Evolutionary conservation across 305 asterid genomes (phyloP), one percentile per base, ranked within the genome.

Genomic region (Striga hermonthica): DNA sequence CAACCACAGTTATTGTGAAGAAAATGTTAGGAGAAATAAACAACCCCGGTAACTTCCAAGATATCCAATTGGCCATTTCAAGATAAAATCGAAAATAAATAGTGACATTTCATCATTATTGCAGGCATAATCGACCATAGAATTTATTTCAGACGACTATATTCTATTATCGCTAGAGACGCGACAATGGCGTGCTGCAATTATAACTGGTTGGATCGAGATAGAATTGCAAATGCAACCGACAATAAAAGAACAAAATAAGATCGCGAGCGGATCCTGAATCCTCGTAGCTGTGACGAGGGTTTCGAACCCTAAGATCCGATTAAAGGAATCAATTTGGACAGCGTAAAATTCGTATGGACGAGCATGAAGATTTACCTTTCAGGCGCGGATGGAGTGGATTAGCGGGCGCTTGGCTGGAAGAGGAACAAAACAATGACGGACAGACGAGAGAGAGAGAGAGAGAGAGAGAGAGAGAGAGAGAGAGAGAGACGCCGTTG

Each of bases 311-410:
- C 71, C 71, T 15, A 49, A 58, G 62, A 12, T 2, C 14, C 13
- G 38, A 53, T 13, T 39, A 4, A 38, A 38, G 41, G 13, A 49
- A 36, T 0, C n/a, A 45, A 13, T 9, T 11, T 7, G 50, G 44
- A 14, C 54, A 66, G 47, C 4, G 16, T 4, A 58, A 49, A 6
- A 13, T 36, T 8, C 7, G 28, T n/a, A 0, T 4, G 2, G 3
- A 35, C 44, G 3, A 15, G 11, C 4, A 13, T 59, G 9, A 43
- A 9, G 7, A 45, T 36, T 65, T 41, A 72, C 77, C 81, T 75
- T 37, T 22, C 31, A 22, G 7, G 41, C 34, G 58, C 41, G 0
- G 57, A 15, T n/a, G 4, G 47, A 41, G 54, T 4, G 64, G 13
- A 39, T 14, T 59, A 15, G 3, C 39, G 60, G 2, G 39, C 59